Evolutionary conservation across 2,329 filamentous ascomycete genomes (phyloP).

Genomic region (Plectosphaerella sp.): DNA sequence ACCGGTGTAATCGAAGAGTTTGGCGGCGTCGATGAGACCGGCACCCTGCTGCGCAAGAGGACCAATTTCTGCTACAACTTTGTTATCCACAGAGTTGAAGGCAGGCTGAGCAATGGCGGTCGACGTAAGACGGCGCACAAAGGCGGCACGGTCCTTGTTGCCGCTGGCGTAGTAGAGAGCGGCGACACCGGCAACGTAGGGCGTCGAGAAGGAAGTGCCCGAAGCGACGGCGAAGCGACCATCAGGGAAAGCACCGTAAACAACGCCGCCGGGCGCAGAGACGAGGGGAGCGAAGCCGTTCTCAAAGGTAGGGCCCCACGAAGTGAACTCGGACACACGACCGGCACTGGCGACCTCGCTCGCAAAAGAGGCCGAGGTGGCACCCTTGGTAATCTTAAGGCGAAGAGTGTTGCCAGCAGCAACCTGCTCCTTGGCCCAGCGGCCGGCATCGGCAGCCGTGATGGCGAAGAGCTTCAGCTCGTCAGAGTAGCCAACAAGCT

Average conservation of each 20-base stretch:
- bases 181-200: constrained; percentile 15
- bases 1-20: constrained; percentile 6
- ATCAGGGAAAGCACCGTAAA: constrained; percentile 13
- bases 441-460: constrained; percentile 8
- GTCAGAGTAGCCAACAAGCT: not conserved
- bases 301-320: constrained; percentile 16
- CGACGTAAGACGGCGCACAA: constrained; percentile 7
- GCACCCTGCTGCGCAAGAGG: constrained; percentile 15
- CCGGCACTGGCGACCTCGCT: constrained; percentile 8
- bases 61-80: not conserved
- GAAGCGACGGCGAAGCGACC: constrained; percentile 12
- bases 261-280: constrained; percentile 12
- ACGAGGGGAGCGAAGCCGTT: constrained; percentile 13
- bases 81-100: constrained; percentile 1
- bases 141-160: constrained; percentile 10
- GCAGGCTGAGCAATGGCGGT: constrained; percentile 10
- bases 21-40: constrained; percentile 12
- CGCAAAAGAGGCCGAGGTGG: constrained; percentile 1
- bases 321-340: constrained; percentile 13
- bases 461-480: constrained; percentile 8
- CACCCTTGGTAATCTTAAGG: constrained; percentile 9
- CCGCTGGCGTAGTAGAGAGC: constrained; percentile 12
- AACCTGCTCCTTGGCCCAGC: constrained; percentile 8
- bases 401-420: constrained; percentile 7
- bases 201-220: constrained; percentile 14